Evolutionary conservation across 257 asterid genomes (phyloP), one percentile per base, ranked within the genome.

Genomic region (Handroanthus guayacan): DNA sequence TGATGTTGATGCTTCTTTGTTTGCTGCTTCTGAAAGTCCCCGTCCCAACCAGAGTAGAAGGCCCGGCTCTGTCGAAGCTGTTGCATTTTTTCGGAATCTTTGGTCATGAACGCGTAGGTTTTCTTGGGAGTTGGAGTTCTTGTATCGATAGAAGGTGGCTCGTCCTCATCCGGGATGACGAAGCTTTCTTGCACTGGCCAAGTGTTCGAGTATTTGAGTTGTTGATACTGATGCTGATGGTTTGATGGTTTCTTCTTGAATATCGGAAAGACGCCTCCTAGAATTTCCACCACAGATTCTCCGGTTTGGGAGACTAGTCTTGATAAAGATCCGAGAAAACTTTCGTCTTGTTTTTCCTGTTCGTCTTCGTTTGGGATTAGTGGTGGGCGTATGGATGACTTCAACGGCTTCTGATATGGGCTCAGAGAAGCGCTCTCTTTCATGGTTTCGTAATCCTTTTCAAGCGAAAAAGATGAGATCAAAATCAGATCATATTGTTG

Each of bases 161-260:
- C 96, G 14, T 93, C 99, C 60, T 86, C 96, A 18, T 90, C 91
- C 3, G 92, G 93, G 16, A 95, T 84, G 5, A 86, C 88, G 56
- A 83, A 91, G 86, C 98, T 93, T 45, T 95, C 99, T 75, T 91
- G 99, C 52, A 85, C 91, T 0, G 96, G 97, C 97, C 92, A 87
- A 12, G 82, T 7, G 38, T 69, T 82, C 16, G 89, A 67, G 62
- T 87, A 82, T 86, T 85, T 83, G 17, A 71, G 51, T 38, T 84
- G 89, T 60, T 78, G 84, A 57, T 85, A 83, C 43, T 72, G 86
- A 50, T 87, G 79, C 37, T 80, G 87, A 78, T 80, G 79, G 81
- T 60, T 80, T 79, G 62, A 31, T 50, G 79, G 79, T 45, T 79
- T 87, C 75, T 81, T 91, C 80, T 79, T 93, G 82, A 87, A 83